phyloP scores from a whole-genome alignment of 495 filamentous ascomycete species.

The Massariosphaeria phaeospora region DNA sequence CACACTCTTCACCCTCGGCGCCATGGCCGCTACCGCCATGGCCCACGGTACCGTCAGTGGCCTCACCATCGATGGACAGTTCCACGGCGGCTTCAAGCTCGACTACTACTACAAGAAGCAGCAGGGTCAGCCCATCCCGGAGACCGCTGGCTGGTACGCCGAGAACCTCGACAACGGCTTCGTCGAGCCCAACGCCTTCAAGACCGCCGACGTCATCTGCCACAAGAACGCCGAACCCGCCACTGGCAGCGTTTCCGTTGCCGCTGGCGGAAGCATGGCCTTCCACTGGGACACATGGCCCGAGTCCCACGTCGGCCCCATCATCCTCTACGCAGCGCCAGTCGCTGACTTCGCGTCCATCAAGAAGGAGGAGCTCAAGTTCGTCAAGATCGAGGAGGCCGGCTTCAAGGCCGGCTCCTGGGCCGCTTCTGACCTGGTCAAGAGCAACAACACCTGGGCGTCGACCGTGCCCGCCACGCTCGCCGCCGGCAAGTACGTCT shows the following conservation, averaged over 20 bases:
- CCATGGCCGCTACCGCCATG: conserved; percentile 13
- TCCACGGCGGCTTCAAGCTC: conserved; percentile 10
- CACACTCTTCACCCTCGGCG: conserved; percentile 6
- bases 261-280: conserved; percentile 20
- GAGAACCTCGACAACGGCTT: conserved; percentile 30
- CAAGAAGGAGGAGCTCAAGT: conserved; percentile 24
- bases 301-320: conserved; percentile 25
- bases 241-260: background rate
- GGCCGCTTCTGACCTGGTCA: conserved; percentile 27
- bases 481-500: conserved; percentile 26
- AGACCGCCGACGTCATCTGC: conserved; percentile 24
- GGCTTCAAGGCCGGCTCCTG: conserved; percentile 16
- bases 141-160: conserved; percentile 19
- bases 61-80: conserved; percentile 13
- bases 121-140: conserved; percentile 9
- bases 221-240: conserved; percentile 20
- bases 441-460: conserved; percentile 25
- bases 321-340: conserved; percentile 29
- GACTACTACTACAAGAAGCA: conserved; percentile 21
- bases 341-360: conserved; percentile 7
- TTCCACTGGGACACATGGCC: conserved; percentile 31
- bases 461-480: conserved; percentile 24
- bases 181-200: conserved; percentile 8
- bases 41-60: conserved; percentile 21
- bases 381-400: conserved; percentile 26